phyloP scores from a whole-genome alignment of 2,329 filamentous ascomycete genomes.

The Aspergillus tubingensis region DNA sequence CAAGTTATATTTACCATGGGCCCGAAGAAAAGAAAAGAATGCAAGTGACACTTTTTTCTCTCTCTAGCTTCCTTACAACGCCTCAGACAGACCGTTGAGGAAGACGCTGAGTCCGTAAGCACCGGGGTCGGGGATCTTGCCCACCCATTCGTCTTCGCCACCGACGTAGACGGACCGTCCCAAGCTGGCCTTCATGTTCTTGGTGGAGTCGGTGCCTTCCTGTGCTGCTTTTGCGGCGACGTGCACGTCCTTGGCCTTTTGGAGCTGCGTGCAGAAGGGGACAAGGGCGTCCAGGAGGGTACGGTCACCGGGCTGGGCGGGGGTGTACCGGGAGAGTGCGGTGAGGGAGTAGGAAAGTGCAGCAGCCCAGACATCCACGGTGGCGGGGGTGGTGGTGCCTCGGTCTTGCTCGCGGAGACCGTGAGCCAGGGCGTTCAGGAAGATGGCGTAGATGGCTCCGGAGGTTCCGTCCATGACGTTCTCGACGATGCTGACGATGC shows the following conservation, averaged over 20 bases:
- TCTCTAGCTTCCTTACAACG: constrained; percentile 27
- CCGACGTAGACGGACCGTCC: constrained; percentile 83
- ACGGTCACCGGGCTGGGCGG: constrained; percentile 82
- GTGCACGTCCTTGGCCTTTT: constrained; percentile 64
- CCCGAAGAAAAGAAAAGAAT: constrained; percentile 5
- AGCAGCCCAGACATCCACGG: constrained; percentile 59
- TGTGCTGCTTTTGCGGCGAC: constrained; percentile 74
- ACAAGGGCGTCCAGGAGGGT: constrained; percentile 87
- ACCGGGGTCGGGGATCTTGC: constrained; percentile 73
- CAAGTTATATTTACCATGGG: constrained; percentile 31
- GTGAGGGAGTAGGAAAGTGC: constrained; percentile 72
- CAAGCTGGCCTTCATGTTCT: constrained; percentile 87
- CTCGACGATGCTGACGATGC: constrained; percentile 66
- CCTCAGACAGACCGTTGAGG: constrained; percentile 72
- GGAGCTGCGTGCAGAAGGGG: constrained; percentile 78
- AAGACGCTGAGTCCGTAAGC: constrained; percentile 81
- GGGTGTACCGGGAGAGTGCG: constrained; percentile 79
- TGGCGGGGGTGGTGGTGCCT: constrained; percentile 48
- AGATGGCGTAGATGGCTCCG: constrained; percentile 81
- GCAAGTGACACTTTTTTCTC: not conserved
- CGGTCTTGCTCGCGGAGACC: constrained; percentile 60
- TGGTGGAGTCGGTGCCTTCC: constrained; percentile 77
- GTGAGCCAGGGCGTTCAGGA: constrained; percentile 80
- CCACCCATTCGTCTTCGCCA: constrained; percentile 63
- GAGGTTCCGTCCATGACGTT: constrained; percentile 73